Evolutionary conservation across 2,329 filamentous ascomycete species (phyloP).

Genomic region (Alternaria arborescens): DNA sequence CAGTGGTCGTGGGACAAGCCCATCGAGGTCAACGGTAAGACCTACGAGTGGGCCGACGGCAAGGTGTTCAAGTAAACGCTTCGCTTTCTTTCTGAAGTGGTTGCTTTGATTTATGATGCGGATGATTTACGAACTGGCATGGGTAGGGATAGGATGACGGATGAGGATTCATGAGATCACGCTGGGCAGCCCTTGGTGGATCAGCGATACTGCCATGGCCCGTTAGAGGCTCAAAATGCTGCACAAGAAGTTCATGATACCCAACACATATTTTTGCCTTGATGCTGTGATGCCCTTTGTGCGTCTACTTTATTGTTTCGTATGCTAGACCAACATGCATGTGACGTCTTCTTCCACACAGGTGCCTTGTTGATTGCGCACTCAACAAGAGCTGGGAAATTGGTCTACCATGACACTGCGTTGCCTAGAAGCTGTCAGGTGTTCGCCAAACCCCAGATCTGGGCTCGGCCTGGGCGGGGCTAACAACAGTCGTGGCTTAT

Average conservation of each 20-base stretch:
- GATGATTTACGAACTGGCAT: slow-evolving; percentile 48
- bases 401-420: slow-evolving; percentile 1
- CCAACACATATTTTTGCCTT: slow-evolving; percentile 16
- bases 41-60: slow-evolving; percentile 85
- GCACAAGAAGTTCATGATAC: slow-evolving; percentile 37
- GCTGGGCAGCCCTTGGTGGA: slow-evolving; percentile 35
- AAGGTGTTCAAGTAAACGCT: slow-evolving; percentile 96
- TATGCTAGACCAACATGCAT: not conserved
- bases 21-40: slow-evolving; percentile 81
- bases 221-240: slow-evolving; percentile 39
- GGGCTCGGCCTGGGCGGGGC: slow-evolving; percentile 20
- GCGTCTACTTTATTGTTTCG: not conserved
- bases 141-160: slow-evolving; percentile 36
- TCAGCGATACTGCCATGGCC: slow-evolving; percentile 36
- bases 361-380: not conserved
- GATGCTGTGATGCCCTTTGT: slow-evolving; percentile 4
- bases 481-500: slow-evolving; percentile 16
- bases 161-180: slow-evolving; percentile 38
- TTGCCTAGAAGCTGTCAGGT: slow-evolving; percentile 12
- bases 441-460: slow-evolving; percentile 21
- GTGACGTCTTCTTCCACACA: not conserved
- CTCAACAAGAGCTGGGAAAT: not conserved
- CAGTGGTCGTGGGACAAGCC: slow-evolving; percentile 94
- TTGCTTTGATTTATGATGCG: slow-evolving; percentile 42
- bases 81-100: slow-evolving; percentile 22